Evolutionary conservation across 441 rosid genomes (phyloP).

Genomic region (Daphne laureola): DNA sequence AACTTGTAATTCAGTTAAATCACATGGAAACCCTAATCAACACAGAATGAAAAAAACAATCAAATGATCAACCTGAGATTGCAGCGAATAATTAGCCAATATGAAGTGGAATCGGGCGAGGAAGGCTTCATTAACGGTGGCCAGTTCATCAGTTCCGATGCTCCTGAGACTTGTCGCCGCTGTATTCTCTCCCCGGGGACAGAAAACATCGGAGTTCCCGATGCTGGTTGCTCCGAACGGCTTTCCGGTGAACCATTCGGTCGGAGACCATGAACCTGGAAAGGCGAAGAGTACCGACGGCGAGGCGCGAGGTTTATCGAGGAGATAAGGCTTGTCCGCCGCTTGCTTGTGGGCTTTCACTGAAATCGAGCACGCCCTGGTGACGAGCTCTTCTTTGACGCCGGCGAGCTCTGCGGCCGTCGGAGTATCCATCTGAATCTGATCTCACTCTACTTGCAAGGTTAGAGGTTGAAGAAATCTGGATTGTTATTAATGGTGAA

Average conservation of each 20-base stretch:
- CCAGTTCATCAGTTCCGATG: constrained; percentile 29
- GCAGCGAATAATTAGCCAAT: constrained; percentile 19
- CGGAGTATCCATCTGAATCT: constrained; percentile 27
- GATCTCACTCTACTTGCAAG: constrained; percentile 16
- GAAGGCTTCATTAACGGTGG: constrained; percentile 56
- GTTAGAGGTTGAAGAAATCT: too few species aligned
- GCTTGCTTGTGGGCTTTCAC: constrained; percentile 24
- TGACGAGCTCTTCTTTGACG: constrained; percentile 29
- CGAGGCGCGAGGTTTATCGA: constrained; percentile 13
- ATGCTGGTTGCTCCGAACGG: constrained; percentile 51
- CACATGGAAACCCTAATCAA: background rate
- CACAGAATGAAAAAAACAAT: background rate
- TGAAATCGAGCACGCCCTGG: constrained; percentile 28
- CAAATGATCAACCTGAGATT: constrained; percentile 26
- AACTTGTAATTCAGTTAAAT: background rate
- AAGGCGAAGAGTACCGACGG: constrained; percentile 37
- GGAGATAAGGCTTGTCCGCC: constrained; percentile 19
- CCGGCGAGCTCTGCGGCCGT: constrained; percentile 21
- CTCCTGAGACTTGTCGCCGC: constrained; percentile 26
- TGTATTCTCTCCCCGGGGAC: constrained; percentile 18
- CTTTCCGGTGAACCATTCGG: constrained; percentile 26
- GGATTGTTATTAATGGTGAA: too few species aligned
- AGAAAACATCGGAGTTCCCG: constrained; percentile 31
- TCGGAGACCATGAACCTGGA: constrained; percentile 39
- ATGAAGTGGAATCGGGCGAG: constrained; percentile 27